Conservation (phyloP, 2,329 filamentous ascomycete species). For the Aaosphaeria arxii region DNA sequence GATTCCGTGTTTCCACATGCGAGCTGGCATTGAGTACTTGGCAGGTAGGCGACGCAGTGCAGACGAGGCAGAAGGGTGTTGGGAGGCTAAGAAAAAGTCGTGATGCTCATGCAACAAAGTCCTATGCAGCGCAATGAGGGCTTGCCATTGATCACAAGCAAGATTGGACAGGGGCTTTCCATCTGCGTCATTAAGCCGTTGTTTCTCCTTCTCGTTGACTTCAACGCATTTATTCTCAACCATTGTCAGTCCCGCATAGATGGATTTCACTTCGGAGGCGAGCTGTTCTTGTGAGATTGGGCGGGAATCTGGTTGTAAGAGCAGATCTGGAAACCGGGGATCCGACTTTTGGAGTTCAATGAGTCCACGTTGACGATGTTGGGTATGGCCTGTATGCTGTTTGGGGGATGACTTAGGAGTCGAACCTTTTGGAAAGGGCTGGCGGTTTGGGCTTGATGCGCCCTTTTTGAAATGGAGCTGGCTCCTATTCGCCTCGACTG, state of each 20-base stretch:
- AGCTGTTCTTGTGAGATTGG: conserved; percentile 76
- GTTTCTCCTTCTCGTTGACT: conserved; percentile 64
- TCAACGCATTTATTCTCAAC: conserved; percentile 87
- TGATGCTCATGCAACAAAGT: conserved; percentile 71
- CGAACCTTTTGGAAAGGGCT: conserved; percentile 8
- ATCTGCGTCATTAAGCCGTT: conserved; percentile 51
- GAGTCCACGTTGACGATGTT: conserved; percentile 31
- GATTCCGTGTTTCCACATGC: conserved; percentile 94
- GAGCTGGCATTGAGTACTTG: conserved; percentile 86
- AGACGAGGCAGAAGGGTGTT: conserved; percentile 74
- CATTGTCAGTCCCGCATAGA: conserved; percentile 80
- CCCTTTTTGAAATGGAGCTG: conserved; percentile 10
- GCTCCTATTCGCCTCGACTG: conserved; percentile 16
- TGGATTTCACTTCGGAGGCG: conserved; percentile 75
- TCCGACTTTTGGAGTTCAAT: conserved; percentile 27
- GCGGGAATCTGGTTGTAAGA: conserved; percentile 61
- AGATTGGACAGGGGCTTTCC: conserved; percentile 43
- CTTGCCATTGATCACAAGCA: conserved; percentile 74
- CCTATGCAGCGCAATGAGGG: conserved; percentile 75
- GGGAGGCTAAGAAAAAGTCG: conserved; percentile 71
- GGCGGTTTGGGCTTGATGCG: conserved; percentile 8
- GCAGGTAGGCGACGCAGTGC: conserved; percentile 66
- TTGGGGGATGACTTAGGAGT: conserved; percentile 8
- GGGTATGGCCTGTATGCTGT: conserved; percentile 1
- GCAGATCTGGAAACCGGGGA: conserved; percentile 37